Conservation (phyloP, 139 green algal species). For the Asterochloris erici region DNA sequence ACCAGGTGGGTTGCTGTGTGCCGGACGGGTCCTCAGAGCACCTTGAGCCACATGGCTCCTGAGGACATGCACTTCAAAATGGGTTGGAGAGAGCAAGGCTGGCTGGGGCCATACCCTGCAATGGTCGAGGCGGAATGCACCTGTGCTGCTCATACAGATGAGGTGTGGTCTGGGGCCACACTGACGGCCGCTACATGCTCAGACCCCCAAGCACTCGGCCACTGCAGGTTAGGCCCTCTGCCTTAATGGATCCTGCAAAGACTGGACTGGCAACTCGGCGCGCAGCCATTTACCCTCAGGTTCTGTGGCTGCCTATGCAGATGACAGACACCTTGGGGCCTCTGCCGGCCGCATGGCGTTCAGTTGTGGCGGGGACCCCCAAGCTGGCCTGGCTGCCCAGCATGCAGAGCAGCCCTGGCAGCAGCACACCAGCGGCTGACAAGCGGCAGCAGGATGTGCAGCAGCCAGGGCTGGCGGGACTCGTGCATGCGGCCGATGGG, state of each 20-base stretch:
- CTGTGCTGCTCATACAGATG: too few relatives aligned
- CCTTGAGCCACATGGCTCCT: not conserved
- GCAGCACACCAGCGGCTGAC: not conserved
- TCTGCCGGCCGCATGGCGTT: not conserved
- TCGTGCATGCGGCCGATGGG: not conserved
- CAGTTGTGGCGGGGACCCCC: not conserved
- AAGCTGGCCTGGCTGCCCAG: not conserved
- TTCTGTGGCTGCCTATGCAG: conserved; percentile 6
- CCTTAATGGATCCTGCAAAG: too few relatives aligned
- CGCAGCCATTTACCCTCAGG: too few relatives aligned
- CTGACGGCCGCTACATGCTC: too few relatives aligned
- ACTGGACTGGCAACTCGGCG: too few relatives aligned
- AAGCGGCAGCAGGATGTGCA: not conserved
- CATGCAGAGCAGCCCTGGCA: not conserved
- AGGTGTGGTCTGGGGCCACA: too few relatives aligned
- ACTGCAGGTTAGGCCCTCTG: too few relatives aligned
- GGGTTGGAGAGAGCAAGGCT: not conserved
- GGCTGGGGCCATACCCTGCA: not conserved
- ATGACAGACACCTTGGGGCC: conserved; percentile 32
- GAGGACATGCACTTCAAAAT: not conserved
- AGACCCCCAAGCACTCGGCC: too few relatives aligned
- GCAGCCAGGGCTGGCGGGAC: not conserved
- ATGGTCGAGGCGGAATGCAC: too few relatives aligned
- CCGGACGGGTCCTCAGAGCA: not conserved
- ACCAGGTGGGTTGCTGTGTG: not conserved